These are phyloP conservation scores for Pleurotus ostreatus DNA, from an alignment of 768 basidiomycete genomes.

Conservation along the genomic window DNA sequence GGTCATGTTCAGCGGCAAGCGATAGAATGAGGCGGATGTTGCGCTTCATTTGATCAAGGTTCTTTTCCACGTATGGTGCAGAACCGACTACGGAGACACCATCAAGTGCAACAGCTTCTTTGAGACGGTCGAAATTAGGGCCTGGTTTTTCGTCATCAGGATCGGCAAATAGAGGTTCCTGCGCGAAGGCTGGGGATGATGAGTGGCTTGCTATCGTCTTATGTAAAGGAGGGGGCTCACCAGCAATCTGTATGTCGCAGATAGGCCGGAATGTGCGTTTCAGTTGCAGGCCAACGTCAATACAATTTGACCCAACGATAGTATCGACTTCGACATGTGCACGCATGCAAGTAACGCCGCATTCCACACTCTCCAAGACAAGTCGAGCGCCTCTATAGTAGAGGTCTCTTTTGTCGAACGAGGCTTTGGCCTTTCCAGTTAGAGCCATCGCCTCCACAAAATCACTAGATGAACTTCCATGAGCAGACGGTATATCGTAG, in stretches of 20 bases:
- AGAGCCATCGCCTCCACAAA: constrained; percentile 53
- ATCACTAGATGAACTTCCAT: constrained; percentile 30
- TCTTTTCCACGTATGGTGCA: constrained; percentile 62
- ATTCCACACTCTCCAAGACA: constrained; percentile 52
- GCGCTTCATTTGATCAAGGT: constrained; percentile 37
- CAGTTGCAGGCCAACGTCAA: constrained; percentile 47
- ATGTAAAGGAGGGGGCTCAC: constrained; percentile 24
- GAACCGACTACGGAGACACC: constrained; percentile 55
- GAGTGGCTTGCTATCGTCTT: neutral
- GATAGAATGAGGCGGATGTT: constrained; percentile 54
- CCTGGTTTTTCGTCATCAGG: constrained; percentile 31
- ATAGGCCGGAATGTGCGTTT: constrained; percentile 37
- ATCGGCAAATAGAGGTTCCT: constrained; percentile 50
- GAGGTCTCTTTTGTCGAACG: constrained; percentile 44
- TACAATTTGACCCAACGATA: constrained; percentile 47
- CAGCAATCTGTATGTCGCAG: constrained; percentile 58
- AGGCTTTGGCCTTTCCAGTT: constrained; percentile 47
- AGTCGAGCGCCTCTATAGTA: constrained; percentile 48
- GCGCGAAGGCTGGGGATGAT: constrained; percentile 47
- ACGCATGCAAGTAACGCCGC: constrained; percentile 62
- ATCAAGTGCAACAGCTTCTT: constrained; percentile 30
- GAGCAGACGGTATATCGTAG: constrained; percentile 1
- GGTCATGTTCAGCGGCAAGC: constrained; percentile 31
- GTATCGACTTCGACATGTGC: constrained; percentile 67
- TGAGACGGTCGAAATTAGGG: constrained; percentile 42